These are phyloP conservation scores for Fusarium sp. DNA, from an alignment of 2,329 filamentous ascomycete species.

Conservation along the genomic window DNA sequence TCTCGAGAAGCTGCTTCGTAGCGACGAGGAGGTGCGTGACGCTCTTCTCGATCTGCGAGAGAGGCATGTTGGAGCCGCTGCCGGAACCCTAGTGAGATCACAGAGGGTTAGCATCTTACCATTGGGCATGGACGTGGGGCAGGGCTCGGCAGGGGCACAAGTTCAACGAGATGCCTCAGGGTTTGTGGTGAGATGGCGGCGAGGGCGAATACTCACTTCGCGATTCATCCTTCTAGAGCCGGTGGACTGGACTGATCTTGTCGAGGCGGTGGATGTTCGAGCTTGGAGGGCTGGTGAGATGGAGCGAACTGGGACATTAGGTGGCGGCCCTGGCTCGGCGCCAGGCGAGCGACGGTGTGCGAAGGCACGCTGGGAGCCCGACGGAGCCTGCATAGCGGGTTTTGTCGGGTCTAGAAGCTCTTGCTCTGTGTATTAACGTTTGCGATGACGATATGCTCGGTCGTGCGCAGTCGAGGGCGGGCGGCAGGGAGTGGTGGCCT, in stretches of 20 bases:
- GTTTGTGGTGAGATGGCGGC: conserved; percentile 6
- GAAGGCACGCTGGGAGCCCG: conserved; percentile 64
- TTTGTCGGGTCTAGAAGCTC: conserved; percentile 11
- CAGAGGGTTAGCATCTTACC: conserved; percentile 44
- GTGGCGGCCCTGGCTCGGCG: conserved; percentile 72
- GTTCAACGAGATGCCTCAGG: conserved; percentile 11
- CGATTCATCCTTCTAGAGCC: conserved; percentile 53
- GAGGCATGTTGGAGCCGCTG: conserved; percentile 76
- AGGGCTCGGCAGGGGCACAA: conserved; percentile 41
- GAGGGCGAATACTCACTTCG: conserved; percentile 50
- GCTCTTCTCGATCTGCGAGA: conserved; percentile 99
- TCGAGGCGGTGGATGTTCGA: conserved; percentile 77
- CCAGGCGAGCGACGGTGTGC: conserved; percentile 76
- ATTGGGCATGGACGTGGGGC: conserved; percentile 38
- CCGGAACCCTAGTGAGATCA: conserved; percentile 63
- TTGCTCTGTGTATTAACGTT: conserved; percentile 5
- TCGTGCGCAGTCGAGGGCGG: not conserved
- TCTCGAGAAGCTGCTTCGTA: conserved; percentile 97
- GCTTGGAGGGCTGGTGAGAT: conserved; percentile 76
- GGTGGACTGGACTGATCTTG: conserved; percentile 69
- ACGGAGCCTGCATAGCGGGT: conserved; percentile 43
- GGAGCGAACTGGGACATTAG: conserved; percentile 68
- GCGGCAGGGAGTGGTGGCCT: conserved; percentile 13
- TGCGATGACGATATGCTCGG: conserved; percentile 18
- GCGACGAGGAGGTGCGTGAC: conserved; percentile 98